Percentiles rank a stretch among this genome's conserved stretches.
These are phyloP conservation scores for Trypanosoma vivax DNA, from an alignment of 208 protist genomes.

Conservation along the genomic window DNA sequence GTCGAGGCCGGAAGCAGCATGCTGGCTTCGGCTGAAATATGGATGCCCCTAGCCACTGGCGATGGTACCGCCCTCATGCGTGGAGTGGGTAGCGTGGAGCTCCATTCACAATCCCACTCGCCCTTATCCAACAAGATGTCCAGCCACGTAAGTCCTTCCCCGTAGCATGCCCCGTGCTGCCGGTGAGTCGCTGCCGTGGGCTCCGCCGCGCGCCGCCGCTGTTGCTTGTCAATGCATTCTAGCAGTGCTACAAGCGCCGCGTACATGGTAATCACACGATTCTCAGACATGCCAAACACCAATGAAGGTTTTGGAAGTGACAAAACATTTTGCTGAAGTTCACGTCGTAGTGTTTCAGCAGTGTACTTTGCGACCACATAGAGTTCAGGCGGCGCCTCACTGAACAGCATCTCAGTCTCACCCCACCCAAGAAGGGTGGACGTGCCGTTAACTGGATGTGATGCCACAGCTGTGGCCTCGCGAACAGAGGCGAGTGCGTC, in stretches of 20 bases:
- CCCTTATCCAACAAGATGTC: slow-evolving; percentile 14
- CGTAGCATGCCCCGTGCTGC: too few species aligned
- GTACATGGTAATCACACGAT: slow-evolving; percentile 62
- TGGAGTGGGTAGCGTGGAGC: background rate
- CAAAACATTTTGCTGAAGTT: slow-evolving; percentile 55
- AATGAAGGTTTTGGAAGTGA: slow-evolving; percentile 44
- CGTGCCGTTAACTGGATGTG: slow-evolving; percentile 11
- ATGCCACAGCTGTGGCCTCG: slow-evolving; percentile 20
- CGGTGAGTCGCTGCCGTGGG: background rate
- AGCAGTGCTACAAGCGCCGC: slow-evolving; percentile 61
- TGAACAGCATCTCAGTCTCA: slow-evolving; percentile 49
- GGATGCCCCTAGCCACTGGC: background rate
- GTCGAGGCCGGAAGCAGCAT: slow-evolving; percentile 11
- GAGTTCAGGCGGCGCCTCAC: slow-evolving; percentile 9
- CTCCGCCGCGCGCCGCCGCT: background rate
- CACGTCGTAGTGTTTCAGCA: slow-evolving; percentile 29
- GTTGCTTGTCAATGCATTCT: slow-evolving; percentile 37
- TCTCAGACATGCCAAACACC: slow-evolving; percentile 57
- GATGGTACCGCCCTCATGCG: background rate
- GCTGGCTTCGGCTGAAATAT: background rate
- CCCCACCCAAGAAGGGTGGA: slow-evolving; percentile 50
- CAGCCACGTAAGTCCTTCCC: slow-evolving; percentile 9
- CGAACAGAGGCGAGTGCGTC: slow-evolving; percentile 72
- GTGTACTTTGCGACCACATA: slow-evolving; percentile 12
- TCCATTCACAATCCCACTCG: background rate